A percentile compares a stretch with the other conserved stretches of the same genome.
phyloP scores from a whole-genome alignment of 2,329 filamentous ascomycete species.

The Plenodomus biglobosus region DNA sequence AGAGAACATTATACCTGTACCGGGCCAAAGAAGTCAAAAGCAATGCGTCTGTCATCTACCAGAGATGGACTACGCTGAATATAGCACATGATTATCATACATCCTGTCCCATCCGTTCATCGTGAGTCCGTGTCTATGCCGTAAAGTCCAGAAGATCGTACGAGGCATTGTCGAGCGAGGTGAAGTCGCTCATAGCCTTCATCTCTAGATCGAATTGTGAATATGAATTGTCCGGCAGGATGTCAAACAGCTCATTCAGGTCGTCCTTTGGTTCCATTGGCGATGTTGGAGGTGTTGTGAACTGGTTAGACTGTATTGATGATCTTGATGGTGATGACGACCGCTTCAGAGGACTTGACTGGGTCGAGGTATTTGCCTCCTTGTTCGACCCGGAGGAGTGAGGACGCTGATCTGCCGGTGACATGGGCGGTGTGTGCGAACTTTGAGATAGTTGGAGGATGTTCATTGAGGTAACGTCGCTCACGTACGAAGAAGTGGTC shows the following conservation, averaged over 20 bases:
- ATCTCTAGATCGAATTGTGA: slow-evolving; percentile 45
- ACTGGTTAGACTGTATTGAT: slow-evolving; percentile 41
- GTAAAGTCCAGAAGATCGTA: slow-evolving; percentile 43
- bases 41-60: slow-evolving; percentile 3
- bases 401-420: slow-evolving; percentile 36
- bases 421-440: slow-evolving; percentile 43
- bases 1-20: slow-evolving; percentile 5
- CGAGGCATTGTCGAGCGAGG: slow-evolving; percentile 29
- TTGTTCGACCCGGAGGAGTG: slow-evolving; percentile 26
- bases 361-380: slow-evolving; percentile 13
- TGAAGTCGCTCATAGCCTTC: slow-evolving; percentile 43
- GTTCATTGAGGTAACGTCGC: slow-evolving; percentile 37
- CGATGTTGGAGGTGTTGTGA: slow-evolving; percentile 43
- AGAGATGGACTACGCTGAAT: slow-evolving; percentile 25
- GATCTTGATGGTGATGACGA: slow-evolving; percentile 38
- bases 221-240: slow-evolving; percentile 33
- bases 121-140: slow-evolving; percentile 19
- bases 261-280: slow-evolving; percentile 38
- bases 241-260: slow-evolving; percentile 39
- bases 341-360: slow-evolving; percentile 30
- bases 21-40: background rate
- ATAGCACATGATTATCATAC: slow-evolving; percentile 28
- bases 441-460: slow-evolving; percentile 40
- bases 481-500: slow-evolving; percentile 30
- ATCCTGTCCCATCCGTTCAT: slow-evolving; percentile 11